Evolutionary conservation across 2,329 filamentous ascomycete genomes (phyloP), one percentile per base, ranked within the genome.

Genomic region (Cyclaneusma minus): DNA sequence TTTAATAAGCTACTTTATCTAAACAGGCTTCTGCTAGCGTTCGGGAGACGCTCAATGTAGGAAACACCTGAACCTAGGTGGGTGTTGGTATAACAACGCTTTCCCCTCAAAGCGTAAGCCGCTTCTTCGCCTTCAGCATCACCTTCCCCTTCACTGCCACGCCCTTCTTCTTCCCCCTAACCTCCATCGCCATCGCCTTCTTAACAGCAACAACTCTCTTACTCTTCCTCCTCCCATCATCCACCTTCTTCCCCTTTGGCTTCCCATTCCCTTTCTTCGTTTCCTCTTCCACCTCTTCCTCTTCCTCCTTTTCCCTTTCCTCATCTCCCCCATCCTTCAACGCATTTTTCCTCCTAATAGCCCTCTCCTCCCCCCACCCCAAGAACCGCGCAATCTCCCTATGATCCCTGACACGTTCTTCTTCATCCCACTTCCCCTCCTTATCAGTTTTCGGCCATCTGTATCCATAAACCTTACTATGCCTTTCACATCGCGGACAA

Each of bases 361-460:
- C 7, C 11, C 18, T 11, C 11, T 20, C 11, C 18, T 20, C 18
- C 22, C 74, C 65, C 0, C 70, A 60, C 13, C 72, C 65, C 5
- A 94, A 54, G 42, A 93, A 94, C 1, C 87, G 76, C 49, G 94
- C 80, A 3, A 95, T 66, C 0, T 65, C 74, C n/a, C 87, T 64
- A 45, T 94, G 85, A 45, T 95, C 87, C 32, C 89, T 61, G n/a
- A 25, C 24, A 2, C 67, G 54, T 44, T 70, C 61, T 35, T 73
- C 68, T 34, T 67, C 72, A 44, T 93, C 85, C 10, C 66, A 51
- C 10, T 70, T 69, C 1, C 81, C 81, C 14, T 77, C 71, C 34
- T 64, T 77, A 32, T 93, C 79, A 0, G 89, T 95, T 58, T 98
- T 94, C 5, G 89, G 89, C 89, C 89, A 98, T 30, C 78, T 63